Base-by-base conservation (phyloP, 2,329 filamentous ascomycete species). In the Xylariaceae sp. region DNA sequence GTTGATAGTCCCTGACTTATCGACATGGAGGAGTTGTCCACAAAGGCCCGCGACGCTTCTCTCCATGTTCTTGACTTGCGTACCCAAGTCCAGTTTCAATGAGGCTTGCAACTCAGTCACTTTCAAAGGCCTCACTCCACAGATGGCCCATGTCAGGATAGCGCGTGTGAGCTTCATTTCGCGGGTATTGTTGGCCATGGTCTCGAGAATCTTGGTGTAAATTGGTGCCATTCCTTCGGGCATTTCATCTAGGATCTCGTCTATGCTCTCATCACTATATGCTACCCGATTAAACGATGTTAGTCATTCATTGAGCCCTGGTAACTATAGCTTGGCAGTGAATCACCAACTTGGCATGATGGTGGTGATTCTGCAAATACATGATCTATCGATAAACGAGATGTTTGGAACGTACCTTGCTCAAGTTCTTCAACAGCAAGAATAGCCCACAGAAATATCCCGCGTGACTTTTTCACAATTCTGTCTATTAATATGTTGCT, bases 101-200 rank as follows among this genome's bases (percentile, higher is more conserved):
- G 44, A 7, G 18, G 49, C 49, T 12, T 47, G 43, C 39, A 51
- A 42, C 31, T 51, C 49, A 13, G 7, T n/a, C 13, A 47, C 18
- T 3, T 17, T 47, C 11, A 47, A 47, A 39, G 28, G 42, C 19
- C 44, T 42, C 42, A 45, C 49, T 41, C 44, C 47, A 16, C 42
- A 50, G 17, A 45, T 19, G 13, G 19, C 33, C 47, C 47, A 50
- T 33, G 33, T 41, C 12, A 50, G 41, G 33, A 45, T 50, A 31
- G 48, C 48, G 16, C 34, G 42, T 33, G 48, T 50, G 18, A 45
- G 48, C n/a, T 45, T 45, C 41, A 50, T 45, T 42, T 50, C 48
- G 48, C 48, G 48, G 11, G 42, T 33, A 31, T 50, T 50, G 1
- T 9, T 45, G 16, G 48, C 48, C 36, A 50, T 50, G 14, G 17